Conservation (phyloP, 345 rosid species). For the Eucalyptus sp. region DNA sequence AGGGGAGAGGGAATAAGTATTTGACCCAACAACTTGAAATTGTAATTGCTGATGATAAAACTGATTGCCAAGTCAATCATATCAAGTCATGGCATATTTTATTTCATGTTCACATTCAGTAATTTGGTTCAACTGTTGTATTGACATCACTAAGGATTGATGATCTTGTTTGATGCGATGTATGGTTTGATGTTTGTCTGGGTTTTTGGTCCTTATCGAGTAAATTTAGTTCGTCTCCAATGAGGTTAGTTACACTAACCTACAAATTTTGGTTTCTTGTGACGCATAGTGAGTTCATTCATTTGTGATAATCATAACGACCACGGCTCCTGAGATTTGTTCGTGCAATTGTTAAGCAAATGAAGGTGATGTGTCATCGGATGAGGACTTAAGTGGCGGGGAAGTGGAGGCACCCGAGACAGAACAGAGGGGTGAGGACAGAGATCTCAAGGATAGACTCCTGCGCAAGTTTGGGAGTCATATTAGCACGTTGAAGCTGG, state of each 20-base stretch:
- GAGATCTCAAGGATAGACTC: constrained; percentile 6
- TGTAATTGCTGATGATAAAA: neutral
- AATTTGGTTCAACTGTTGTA: neutral
- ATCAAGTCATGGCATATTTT: neutral
- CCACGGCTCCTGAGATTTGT: neutral
- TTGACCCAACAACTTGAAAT: neutral
- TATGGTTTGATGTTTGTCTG: neutral
- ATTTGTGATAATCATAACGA: neutral
- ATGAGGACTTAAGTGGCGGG: constrained; percentile 3
- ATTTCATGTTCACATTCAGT: neutral
- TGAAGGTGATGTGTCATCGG: constrained; percentile 5
- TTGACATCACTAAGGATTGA: neutral
- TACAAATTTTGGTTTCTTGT: neutral
- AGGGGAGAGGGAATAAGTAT: neutral
- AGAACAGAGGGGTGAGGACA: neutral
- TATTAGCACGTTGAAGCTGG: constrained; percentile 1
- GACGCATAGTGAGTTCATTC: neutral
- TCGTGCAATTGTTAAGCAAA: neutral
- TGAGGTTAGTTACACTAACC: neutral
- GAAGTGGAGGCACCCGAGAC: constrained; percentile 1
- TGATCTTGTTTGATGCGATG: neutral
- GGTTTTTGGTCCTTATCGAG: neutral
- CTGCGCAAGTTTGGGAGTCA: constrained; percentile 1
- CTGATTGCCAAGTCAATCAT: neutral
- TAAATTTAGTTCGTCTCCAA: neutral